Percentiles rank a stretch among this genome's conserved stretches.
phyloP scores from a whole-genome alignment of 345 rosid species.

The Sisymbrium altissimum region DNA sequence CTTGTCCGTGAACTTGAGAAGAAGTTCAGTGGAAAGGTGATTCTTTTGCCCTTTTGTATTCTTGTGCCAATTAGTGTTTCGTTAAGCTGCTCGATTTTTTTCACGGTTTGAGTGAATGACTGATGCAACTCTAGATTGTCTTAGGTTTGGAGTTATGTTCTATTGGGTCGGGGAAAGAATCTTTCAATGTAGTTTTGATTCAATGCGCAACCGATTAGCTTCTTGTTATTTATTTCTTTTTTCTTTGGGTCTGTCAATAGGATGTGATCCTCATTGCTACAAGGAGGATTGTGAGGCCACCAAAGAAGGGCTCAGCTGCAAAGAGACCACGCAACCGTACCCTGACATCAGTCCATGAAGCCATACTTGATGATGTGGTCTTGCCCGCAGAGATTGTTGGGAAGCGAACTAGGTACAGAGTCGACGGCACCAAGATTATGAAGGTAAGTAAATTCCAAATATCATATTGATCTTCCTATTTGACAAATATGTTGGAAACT shows the following conservation, averaged over 20 bases:
- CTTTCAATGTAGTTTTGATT: neutral
- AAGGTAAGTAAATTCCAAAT: slow-evolving; percentile 42
- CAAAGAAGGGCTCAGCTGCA: slow-evolving; percentile 91
- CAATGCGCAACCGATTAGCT: neutral
- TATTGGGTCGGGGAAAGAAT: no score
- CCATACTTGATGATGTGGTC: slow-evolving; percentile 83
- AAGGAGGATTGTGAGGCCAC: slow-evolving; percentile 75
- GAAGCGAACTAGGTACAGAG: slow-evolving; percentile 64
- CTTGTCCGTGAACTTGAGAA: slow-evolving; percentile 90
- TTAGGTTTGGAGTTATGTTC: neutral
- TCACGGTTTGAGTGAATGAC: neutral
- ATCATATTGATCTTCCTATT: neutral
- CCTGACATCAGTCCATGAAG: slow-evolving; percentile 74
- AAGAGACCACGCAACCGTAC: slow-evolving; percentile 92
- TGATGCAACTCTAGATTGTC: neutral
- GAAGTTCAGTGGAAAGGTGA: slow-evolving; percentile 88
- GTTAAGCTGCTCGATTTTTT: neutral
- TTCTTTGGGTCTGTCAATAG: slow-evolving; percentile 25
- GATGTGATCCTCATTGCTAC: slow-evolving; percentile 78
- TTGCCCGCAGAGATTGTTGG: slow-evolving; percentile 96
- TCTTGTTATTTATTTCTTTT: neutral
- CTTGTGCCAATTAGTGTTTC: neutral
- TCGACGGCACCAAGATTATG: slow-evolving; percentile 84
- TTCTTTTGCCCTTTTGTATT: neutral
- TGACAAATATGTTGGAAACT: neutral